Conservation (phyloP, 495 filamentous ascomycete species). For the Neurospora sublineolata region DNA sequence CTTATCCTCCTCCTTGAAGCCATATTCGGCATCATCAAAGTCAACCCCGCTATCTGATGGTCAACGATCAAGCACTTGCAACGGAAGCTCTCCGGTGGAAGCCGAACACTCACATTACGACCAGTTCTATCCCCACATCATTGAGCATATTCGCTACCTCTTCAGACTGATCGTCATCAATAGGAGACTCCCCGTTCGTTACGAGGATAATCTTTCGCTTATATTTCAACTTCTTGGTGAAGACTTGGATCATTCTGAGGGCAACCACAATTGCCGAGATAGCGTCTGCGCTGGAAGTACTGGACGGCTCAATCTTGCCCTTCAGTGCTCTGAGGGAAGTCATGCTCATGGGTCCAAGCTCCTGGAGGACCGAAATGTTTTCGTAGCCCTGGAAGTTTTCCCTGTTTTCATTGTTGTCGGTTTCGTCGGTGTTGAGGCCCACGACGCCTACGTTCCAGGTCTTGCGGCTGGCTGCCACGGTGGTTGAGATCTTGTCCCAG, state of each 20-base stretch:
- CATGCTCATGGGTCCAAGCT: constrained; percentile 63
- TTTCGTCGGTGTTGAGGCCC: constrained; percentile 70
- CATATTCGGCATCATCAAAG: constrained; percentile 87
- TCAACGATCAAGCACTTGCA: background rate
- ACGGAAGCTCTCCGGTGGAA: background rate
- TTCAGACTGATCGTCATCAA: constrained; percentile 55
- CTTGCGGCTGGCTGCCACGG: constrained; percentile 72
- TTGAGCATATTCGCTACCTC: constrained; percentile 62
- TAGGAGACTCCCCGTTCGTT: constrained; percentile 62
- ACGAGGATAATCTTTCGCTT: constrained; percentile 70
- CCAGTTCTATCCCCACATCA: constrained; percentile 61
- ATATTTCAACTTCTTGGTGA: constrained; percentile 85
- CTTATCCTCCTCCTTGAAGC: constrained; percentile 91
- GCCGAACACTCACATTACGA: constrained; percentile 54
- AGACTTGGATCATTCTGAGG: constrained; percentile 69
- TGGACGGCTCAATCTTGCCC: constrained; percentile 52
- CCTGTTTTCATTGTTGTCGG: constrained; percentile 50
- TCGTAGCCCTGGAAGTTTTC: constrained; percentile 54
- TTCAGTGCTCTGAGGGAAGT: constrained; percentile 53
- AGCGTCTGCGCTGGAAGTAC: constrained; percentile 52
- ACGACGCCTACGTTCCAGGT: constrained; percentile 71
- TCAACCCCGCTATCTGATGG: constrained; percentile 59
- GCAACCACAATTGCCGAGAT: constrained; percentile 80
- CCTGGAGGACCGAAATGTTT: constrained; percentile 63
- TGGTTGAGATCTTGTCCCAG: constrained; percentile 88